These are phyloP conservation scores for Tulasnella sp. DNA, from an alignment of 768 basidiomycete species.

Conservation along the genomic window DNA sequence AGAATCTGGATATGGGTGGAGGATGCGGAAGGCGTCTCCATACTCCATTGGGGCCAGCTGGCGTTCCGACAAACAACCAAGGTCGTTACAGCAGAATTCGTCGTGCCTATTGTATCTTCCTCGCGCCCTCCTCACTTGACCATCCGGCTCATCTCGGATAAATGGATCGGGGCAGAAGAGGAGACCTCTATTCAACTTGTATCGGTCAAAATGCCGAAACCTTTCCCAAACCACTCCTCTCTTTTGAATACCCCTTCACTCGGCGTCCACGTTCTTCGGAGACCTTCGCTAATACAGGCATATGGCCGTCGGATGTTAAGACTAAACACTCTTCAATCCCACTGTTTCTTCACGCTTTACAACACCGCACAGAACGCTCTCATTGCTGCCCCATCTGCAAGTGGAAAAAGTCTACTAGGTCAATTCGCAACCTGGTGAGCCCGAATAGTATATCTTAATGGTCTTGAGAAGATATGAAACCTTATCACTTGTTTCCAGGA, in stretches of 20 bases:
- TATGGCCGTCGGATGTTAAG: constrained; percentile 47
- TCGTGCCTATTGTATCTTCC: constrained; percentile 65
- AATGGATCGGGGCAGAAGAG: constrained; percentile 90
- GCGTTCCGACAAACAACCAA: constrained; percentile 64
- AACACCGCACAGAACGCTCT: constrained; percentile 65
- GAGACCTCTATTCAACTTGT: constrained; percentile 61
- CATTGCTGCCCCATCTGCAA: constrained; percentile 71
- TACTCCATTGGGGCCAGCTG: constrained; percentile 74
- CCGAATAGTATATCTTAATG: too few species aligned
- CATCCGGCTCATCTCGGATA: constrained; percentile 79
- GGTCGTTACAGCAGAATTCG: constrained; percentile 63
- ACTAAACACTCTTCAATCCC: constrained; percentile 86
- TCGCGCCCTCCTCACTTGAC: constrained; percentile 61
- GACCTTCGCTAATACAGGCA: constrained; percentile 45
- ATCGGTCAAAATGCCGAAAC: constrained; percentile 67
- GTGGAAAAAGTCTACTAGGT: constrained; percentile 74
- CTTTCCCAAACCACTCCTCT: constrained; percentile 54
- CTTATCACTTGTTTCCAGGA: not conserved
- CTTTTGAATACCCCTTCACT: constrained; percentile 74
- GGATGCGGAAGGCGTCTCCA: constrained; percentile 71
- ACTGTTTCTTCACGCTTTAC: constrained; percentile 76
- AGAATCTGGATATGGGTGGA: constrained; percentile 97
- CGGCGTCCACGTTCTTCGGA: constrained; percentile 49
- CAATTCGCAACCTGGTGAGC: constrained; percentile 70
- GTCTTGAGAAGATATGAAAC: too few species aligned